Evolutionary conservation across 768 basidiomycete species (phyloP), one percentile per base, ranked within the genome.

Genomic region (Pisolithus marmoratus): DNA sequence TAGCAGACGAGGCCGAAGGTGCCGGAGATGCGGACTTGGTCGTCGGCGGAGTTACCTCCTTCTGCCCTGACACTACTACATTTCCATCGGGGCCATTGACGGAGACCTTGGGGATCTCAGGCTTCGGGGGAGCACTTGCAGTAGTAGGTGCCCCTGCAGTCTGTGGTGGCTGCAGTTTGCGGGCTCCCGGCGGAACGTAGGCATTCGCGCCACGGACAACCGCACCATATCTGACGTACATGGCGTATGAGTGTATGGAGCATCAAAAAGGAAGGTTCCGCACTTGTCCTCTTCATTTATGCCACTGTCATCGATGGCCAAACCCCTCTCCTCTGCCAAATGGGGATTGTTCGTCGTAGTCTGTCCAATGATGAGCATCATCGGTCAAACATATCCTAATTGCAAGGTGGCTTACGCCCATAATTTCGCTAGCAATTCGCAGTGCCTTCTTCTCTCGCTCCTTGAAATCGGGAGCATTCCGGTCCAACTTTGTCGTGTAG

Each of bases 261-360:
- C 29, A 36, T 14, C 46, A 54, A 41, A 46, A 57, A 37, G 58
- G 17, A 41, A 22, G 44, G 22, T 64, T 7, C 64, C 81, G 62
- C 56, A 97, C 95, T 91, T 94, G 74, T 98, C 95, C 70, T 99
- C 96, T 72, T 99, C 96, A 65, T 94, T 93, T 52, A 75, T 67
- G 38, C 83, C 85, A 53, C 79, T 85, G 57, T 88, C 86, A 63
- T 90, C 87, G 17, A 81, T 69, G 31, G 65, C 62, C 53, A 81
- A 59, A 54, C 75, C 70, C 63, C 96, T 83, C 71, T 98, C 96
- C 69, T 98, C 96, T 40, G 87, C 84, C 46, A 98, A 69, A 67
- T 99, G 96, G 0, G 83, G 72, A 69, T 97, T 98, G 60, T 68
- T 83, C 3, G 84, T 74, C 11, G 74, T 55, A 44, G 77, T 68